phyloP scores from a whole-genome alignment of 768 basidiomycete genomes.

The Agrocybe chaxingu region DNA sequence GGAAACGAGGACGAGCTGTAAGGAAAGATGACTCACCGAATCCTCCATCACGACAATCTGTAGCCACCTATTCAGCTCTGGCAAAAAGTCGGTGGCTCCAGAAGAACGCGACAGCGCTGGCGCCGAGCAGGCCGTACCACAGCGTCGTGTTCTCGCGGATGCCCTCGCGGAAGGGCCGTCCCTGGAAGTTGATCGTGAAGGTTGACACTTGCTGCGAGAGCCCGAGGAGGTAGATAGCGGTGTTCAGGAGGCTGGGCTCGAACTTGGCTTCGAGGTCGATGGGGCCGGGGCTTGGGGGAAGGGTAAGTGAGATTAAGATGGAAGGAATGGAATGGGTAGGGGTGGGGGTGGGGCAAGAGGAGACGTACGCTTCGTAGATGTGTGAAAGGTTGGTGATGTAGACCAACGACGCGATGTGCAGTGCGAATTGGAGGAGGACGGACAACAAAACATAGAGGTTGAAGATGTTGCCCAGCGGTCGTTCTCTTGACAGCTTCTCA shows the following conservation, averaged over 20 bases:
- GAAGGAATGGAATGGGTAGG: not conserved
- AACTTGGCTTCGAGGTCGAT: slow-evolving; percentile 97
- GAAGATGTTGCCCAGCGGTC: slow-evolving; percentile 94
- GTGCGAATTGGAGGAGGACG: slow-evolving; percentile 87
- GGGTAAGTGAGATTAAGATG: slow-evolving; percentile 4
- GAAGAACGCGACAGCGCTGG: slow-evolving; percentile 88
- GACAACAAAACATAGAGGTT: slow-evolving; percentile 93
- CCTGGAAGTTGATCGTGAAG: slow-evolving; percentile 98
- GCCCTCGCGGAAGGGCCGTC: slow-evolving; percentile 96
- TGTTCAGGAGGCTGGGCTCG: slow-evolving; percentile 91
- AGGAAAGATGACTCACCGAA: slow-evolving; percentile 52
- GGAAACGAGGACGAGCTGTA: not conserved
- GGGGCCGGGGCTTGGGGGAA: slow-evolving; percentile 49
- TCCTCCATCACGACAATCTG: slow-evolving; percentile 91
- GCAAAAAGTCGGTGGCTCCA: slow-evolving; percentile 91
- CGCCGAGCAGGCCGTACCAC: slow-evolving; percentile 89
- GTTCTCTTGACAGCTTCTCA: slow-evolving; percentile 89
- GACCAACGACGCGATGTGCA: slow-evolving; percentile 86
- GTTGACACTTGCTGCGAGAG: slow-evolving; percentile 98
- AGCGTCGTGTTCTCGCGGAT: slow-evolving; percentile 95
- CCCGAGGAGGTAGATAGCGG: slow-evolving; percentile 93
- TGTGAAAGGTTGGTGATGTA: slow-evolving; percentile 92
- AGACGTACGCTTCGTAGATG: slow-evolving; percentile 66
- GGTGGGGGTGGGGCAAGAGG: not conserved
- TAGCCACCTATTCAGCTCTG: slow-evolving; percentile 94